Base-by-base conservation (phyloP, 164 flowering plant species). In the Tinospora cordifolia region DNA sequence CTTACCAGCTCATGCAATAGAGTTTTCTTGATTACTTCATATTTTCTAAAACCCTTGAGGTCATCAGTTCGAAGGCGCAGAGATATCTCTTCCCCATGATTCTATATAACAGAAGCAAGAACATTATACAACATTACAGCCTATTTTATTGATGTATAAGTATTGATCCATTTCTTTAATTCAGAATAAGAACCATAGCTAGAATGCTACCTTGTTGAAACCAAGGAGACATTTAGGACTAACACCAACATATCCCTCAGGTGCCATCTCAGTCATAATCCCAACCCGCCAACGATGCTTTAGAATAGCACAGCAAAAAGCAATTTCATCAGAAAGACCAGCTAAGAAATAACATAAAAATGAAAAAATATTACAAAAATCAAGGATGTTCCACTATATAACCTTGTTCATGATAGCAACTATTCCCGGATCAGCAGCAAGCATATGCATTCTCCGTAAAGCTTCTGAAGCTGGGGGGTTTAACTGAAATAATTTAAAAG, bases 1-100 rank as follows among this genome's bases (percentile, higher is more conserved):
- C 87, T 82, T 86, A 94, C 99, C 76, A 94, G 97, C 80, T 94
- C 99, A 82, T 94, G 99, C 77, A 94, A 67, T 67, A 94, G 87
- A 68, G 99, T 94, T 75, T 84, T 89, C 79, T 94, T 94, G 51
- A 94, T 89, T 72, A 90, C 88, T 73, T 88, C 89, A 69, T 94
- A 92, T 78, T 94, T 94, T 82, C 99, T 85, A 80, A 94, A 94
- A 68, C 99, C 99, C 78, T 87, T 92, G 44, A 92, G 88, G 72
- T 94, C 97, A 84, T 94, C 99, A 41, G 98, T 94, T 62, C 99
- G 93, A 75, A 92, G 91, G 51, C 99, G 97, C 80, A 94, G 79
- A 64, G 99, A 94, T 74, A 92, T 92, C 83, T 94, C 99, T 79
- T 94, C 98, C 47, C 99, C 98, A 14, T 85, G 92, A 80, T 94